Base-by-base conservation (phyloP, 495 filamentous ascomycete species). In the Penicillium canescens region DNA sequence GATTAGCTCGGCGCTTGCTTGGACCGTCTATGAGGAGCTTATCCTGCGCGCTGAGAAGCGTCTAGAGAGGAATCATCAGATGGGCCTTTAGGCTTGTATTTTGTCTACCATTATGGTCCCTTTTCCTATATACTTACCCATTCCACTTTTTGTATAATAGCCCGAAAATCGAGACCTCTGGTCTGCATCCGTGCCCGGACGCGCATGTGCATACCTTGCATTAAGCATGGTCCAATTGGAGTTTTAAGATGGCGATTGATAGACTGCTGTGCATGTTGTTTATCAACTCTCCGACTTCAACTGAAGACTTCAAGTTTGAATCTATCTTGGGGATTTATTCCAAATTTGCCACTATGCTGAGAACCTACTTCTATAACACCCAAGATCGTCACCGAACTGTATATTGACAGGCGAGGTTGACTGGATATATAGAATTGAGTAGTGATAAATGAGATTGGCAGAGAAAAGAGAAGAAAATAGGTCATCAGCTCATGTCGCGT, bases 11-110 rank as follows among this genome's bases (percentile, higher is more conserved):
- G 95, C 94, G 24, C 77, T 98, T 55, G 92, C 92, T 7, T 99
- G 94, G 94, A 96, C 92, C 16, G 77, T 96, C 20, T 99, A 99
- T 65, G 94, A 99, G 74, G 93, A 96, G 68, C 69, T 97, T 52
- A 86, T 99, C 56, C 73, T 92, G 16, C 68, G 79, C 39, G 90
- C 88, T 12, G 90, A 95, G 74, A 78, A 67, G 45, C 79, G 77
- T 14, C 87, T 85, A 79, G 70, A 70, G 18, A 56, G 57, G 13
- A 62, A 71, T 20, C 59, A 55, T 31, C 57, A 71, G 46, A 65
- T 68, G 38, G 42, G 50, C 12, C 39, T 69, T 18, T 69, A 60
- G 37, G 31, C 26, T 42, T 42, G 48, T n/a, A 14, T 35, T 34
- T 6, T 38, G 21, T 9, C 45, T 38, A 31, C 21, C 4, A 26